Base-by-base conservation (phyloP, 2,329 filamentous ascomycete genomes). In the Penicillium vulpinum region DNA sequence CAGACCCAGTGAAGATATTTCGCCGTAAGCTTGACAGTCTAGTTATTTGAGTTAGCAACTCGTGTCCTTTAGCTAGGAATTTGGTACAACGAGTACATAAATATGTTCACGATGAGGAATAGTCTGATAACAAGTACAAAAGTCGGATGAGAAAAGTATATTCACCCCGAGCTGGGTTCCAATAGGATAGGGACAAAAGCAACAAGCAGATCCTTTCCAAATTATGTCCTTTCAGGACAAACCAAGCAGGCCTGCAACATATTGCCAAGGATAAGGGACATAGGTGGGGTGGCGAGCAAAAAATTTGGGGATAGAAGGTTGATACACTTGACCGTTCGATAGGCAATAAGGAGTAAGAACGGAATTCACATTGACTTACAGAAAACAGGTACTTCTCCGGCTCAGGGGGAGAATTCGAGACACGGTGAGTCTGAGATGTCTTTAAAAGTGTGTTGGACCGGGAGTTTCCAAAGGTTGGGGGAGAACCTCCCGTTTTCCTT, bases 371-470 rank as follows among this genome's bases (percentile, higher is more conserved):
- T 45, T 26, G 46, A 73, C 72, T 73, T 60, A 74, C 72, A 64
- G 58, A 38, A 55, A 65, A 62, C 56, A 65, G 11, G 49, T 26
- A 68, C 57, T 45, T 55, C 44, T 62, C 65, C 65, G 59, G 64
- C 54, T 65, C 64, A 72, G 61, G 64, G n/a, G 36, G 29, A 56
- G 54, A 53, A 66, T 58, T 29, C 60, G 65, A 67, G 63, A 67
- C 72, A 73, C 71, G 63, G 55, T 71, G 70, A 56, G 56, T 59
- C 58, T 39, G 35, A 52, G 44, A 49, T 49, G 40, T 60, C 49
- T 51, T 50, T 28, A 47, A 56, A 44, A 41, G 50, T 47, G 57
- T 58, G 63, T 56, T 63, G 62, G 52, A 57, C 50, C 56, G 55
- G 64, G 63, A 71, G 65, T 67, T 61, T 65, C 65, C 29, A 16